These are phyloP conservation scores for Zea luxurians DNA, from an alignment of 176 grass and related monocot species.

Conservation along the genomic window DNA sequence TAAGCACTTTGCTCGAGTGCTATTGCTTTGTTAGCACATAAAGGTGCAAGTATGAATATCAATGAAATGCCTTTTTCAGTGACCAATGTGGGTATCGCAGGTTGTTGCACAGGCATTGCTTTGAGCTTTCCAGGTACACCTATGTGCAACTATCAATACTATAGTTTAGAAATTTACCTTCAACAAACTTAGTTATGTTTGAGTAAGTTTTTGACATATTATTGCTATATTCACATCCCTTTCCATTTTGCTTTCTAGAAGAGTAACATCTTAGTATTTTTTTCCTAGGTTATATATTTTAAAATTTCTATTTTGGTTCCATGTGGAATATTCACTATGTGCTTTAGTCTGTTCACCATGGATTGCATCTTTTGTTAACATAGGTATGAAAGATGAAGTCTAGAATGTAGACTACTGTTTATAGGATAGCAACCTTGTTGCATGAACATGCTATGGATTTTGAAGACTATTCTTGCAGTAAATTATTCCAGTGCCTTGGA, in stretches of 20 bases:
- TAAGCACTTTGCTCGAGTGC: constrained; percentile 36
- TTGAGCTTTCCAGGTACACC: constrained; percentile 89
- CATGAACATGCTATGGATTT: too few species aligned
- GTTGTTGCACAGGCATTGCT: constrained; percentile 89
- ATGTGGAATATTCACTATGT: too few species aligned
- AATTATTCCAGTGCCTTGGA: too few species aligned
- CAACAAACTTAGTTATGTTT: background rate
- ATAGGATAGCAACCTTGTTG: too few species aligned
- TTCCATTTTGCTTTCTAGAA: background rate
- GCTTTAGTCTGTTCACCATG: too few species aligned
- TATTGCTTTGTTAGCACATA: constrained; percentile 11
- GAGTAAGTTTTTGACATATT: background rate
- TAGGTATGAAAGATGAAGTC: too few species aligned
- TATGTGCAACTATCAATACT: background rate
- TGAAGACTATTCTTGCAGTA: too few species aligned
- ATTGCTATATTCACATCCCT: background rate
- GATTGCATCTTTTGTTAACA: too few species aligned
- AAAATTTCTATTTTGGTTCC: too few species aligned
- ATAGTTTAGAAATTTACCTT: constrained; percentile 2
- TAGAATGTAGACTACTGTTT: too few species aligned
- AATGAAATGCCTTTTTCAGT: constrained; percentile 45
- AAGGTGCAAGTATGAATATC: constrained; percentile 27
- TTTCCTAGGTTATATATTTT: too few species aligned
- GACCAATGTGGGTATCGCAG: constrained; percentile 78
- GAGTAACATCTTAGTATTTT: background rate